Evolutionary conservation across 768 basidiomycete genomes (phyloP), one percentile per base, ranked within the genome.

Genomic region (Leccinum rimulosum): DNA sequence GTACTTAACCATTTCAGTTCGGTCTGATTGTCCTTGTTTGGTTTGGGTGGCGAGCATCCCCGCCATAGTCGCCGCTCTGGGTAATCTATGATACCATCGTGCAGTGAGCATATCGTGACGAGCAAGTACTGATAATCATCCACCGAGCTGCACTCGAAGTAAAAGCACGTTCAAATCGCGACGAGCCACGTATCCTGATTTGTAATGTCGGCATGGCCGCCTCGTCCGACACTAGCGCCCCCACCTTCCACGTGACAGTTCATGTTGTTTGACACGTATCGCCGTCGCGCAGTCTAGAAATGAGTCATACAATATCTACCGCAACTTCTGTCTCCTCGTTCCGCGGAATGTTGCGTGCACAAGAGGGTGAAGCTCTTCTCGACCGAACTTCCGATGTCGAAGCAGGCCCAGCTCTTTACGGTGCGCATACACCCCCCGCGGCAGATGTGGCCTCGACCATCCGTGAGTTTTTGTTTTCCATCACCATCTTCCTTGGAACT

Each of bases 21-120:
- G 51, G 54, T 6, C 27, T 66, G 35, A 40, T 74, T 73, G 70
- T 54, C 52, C 9, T 50, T 74, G 17, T 73, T 74, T 73, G 68
- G 56, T 35, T 58, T 38, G 4, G 31, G 68, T 73, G 73, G 70
- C 72, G 36, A 56, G 53, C 22, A 48, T 3, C 27, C 11, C 22
- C 36, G 15, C 45, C 4, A n/a, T 15, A 15, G 4, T 38, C 12
- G 8, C 58, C 60, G 12, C 59, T 61, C 28, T 49, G 27, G 56
- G 61, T 11, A 54, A 19, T 51, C 12, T 40, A 14, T 12, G n/a
- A 47, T 19, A 6, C 45, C 45, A 12, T 33, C 45, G 33, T n/a
- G n/a, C n/a, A n/a, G n/a, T n/a, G n/a, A n/a, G n/a, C n/a, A n/a
- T n/a, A 35, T 35, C 33, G 33, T 12, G 33, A 35, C 27, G 27